phyloP scores from a whole-genome alignment of 768 basidiomycete genomes.

The Psilocybe azurescens region DNA sequence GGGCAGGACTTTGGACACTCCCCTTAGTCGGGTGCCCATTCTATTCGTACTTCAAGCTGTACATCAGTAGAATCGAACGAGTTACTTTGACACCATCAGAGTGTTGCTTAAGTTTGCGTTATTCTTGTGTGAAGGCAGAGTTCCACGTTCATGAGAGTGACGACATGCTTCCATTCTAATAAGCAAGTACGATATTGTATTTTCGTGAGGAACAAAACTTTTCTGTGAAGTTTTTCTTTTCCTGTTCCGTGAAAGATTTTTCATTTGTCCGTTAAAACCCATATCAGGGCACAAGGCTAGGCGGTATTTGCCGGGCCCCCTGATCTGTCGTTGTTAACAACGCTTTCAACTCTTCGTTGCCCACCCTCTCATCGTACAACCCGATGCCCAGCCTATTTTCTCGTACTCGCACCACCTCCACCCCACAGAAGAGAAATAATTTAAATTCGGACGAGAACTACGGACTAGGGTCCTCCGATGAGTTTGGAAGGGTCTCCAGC shows the following conservation, averaged over 20 bases:
- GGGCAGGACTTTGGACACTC: conserved; percentile 17
- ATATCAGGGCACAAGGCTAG: conserved; percentile 15
- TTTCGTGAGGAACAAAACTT: background rate
- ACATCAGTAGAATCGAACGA: conserved; percentile 18
- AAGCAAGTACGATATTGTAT: background rate
- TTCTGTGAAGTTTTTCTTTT: background rate
- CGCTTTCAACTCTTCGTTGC: conserved; percentile 24
- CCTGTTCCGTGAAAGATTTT: background rate
- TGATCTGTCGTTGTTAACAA: conserved; percentile 31
- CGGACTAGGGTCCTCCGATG: conserved; percentile 48
- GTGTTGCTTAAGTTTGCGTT: conserved; percentile 1
- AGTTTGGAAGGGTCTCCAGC: conserved; percentile 68
- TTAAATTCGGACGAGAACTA: conserved; percentile 29
- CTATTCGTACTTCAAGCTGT: conserved; percentile 13
- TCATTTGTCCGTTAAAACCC: conserved; percentile 1
- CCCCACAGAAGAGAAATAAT: conserved; percentile 48
- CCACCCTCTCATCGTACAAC: conserved; percentile 38
- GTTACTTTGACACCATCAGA: conserved; percentile 10
- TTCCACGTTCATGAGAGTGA: background rate
- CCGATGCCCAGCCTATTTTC: conserved; percentile 81
- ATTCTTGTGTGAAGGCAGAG: background rate
- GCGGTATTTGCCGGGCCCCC: conserved; percentile 27
- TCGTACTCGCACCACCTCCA: conserved; percentile 67
- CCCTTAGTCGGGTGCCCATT: conserved; percentile 7
- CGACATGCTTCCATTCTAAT: conserved; percentile 4